Evolutionary conservation across 106 monocot genomes (phyloP).

Genomic region (Acanthochlamys bracteata): DNA sequence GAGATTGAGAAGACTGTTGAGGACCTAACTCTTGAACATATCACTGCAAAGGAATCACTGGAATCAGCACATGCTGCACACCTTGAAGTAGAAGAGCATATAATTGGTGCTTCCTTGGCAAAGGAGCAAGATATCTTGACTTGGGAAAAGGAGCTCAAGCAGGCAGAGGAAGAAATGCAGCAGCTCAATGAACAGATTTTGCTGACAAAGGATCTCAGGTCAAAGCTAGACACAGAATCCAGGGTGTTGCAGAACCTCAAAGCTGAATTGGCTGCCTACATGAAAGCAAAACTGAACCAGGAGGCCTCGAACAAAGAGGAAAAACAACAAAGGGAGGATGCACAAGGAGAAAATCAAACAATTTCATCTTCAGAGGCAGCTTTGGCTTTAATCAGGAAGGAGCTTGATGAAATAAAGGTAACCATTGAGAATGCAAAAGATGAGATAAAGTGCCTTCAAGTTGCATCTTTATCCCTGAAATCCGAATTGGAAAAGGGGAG

Average conservation of each 20-base stretch:
- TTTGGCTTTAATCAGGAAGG: conserved; percentile 13
- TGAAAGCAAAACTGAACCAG: conserved; percentile 23
- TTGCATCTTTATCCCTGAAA: conserved; percentile 30
- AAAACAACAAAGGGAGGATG: conserved; percentile 4
- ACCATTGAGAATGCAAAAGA: conserved; percentile 33
- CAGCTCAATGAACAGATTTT: conserved; percentile 19
- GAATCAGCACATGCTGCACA: conserved; percentile 32
- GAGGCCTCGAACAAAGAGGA: conserved; percentile 10
- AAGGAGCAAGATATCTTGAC: conserved; percentile 21
- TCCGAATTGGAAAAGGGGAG: conserved; percentile 36
- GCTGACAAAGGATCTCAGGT: conserved; percentile 23
- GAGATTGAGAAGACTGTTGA: conserved; percentile 31
- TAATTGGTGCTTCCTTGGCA: conserved; percentile 19
- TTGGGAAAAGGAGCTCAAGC: conserved; percentile 26
- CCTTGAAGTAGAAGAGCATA: conserved; percentile 42
- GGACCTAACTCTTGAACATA: conserved; percentile 37
- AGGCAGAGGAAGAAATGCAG: conserved; percentile 27
- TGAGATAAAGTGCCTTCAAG: conserved; percentile 18
- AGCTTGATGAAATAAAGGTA: conserved; percentile 34
- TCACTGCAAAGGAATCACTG: conserved; percentile 26
- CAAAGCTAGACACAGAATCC: conserved; percentile 30
- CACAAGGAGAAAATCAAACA: conserved; percentile 1
- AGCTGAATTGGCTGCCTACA: conserved; percentile 25
- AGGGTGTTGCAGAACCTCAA: conserved; percentile 25
- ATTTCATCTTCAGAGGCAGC: conserved; percentile 2